Conservation (phyloP, 164 flowering plant species). For the Saururus chinensis region DNA sequence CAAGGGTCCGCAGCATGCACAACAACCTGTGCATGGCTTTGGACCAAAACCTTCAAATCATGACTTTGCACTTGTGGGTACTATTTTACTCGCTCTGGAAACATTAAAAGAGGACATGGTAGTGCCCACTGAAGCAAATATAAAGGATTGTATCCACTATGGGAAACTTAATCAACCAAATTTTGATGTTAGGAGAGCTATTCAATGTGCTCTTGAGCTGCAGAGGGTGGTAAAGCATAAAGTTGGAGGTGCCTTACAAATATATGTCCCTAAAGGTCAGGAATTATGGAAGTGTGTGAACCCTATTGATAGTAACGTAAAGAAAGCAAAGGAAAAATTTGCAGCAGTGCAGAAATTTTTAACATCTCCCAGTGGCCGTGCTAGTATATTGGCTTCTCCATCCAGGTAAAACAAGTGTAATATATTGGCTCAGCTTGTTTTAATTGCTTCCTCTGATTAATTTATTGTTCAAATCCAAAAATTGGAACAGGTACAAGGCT, state of each 20-base stretch:
- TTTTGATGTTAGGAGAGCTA: constrained; percentile 56
- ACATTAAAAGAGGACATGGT: constrained; percentile 62
- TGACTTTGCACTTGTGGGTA: constrained; percentile 46
- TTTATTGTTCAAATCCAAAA: neutral
- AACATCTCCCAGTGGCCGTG: constrained; percentile 43
- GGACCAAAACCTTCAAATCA: constrained; percentile 39
- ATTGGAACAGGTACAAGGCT: constrained; percentile 63
- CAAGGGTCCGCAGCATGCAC: neutral
- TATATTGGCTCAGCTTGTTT: neutral
- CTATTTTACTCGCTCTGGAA: constrained; percentile 59
- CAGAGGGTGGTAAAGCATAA: constrained; percentile 48
- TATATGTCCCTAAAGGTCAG: constrained; percentile 54
- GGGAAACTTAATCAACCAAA: constrained; percentile 48
- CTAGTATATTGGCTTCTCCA: constrained; percentile 46
- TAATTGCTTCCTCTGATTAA: neutral
- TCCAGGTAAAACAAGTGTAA: constrained; percentile 42
- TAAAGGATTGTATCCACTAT: constrained; percentile 59
- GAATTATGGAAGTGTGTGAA: constrained; percentile 71
- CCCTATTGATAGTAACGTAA: constrained; percentile 44
- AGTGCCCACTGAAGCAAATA: constrained; percentile 68
- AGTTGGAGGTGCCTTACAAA: constrained; percentile 34
- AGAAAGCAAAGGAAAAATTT: constrained; percentile 48
- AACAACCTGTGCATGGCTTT: constrained; percentile 11
- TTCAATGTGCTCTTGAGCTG: constrained; percentile 57
- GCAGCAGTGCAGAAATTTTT: constrained; percentile 52